These are phyloP conservation scores for Fusarium ramigenum DNA, from an alignment of 2,329 filamentous ascomycete species.

Conservation along the genomic window DNA sequence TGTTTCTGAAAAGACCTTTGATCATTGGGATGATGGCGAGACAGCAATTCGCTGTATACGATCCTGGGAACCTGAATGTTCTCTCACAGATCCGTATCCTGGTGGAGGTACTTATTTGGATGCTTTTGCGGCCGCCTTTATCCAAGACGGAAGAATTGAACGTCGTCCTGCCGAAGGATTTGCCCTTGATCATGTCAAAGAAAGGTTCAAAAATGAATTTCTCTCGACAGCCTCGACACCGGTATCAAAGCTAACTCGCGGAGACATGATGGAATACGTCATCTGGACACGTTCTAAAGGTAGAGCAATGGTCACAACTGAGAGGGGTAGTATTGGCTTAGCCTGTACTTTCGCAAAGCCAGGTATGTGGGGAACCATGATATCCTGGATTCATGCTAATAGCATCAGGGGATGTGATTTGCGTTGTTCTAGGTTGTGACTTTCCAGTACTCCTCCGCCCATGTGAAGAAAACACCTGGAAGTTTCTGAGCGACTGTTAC, in stretches of 20 bases:
- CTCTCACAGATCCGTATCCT: not conserved
- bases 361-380: not conserved
- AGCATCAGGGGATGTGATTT: not conserved
- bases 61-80: not conserved
- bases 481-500: not conserved
- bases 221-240: not conserved
- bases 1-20: not conserved
- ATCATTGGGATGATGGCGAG: not conserved
- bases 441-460: not conserved
- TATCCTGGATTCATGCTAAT: rapidly evolving
- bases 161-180: not conserved
- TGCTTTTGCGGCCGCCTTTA: not conserved
- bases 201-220: not conserved
- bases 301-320: not conserved
- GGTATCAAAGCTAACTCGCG: rapidly evolving
- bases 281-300: not conserved
- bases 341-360: not conserved
- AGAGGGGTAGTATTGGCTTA: not conserved
- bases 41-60: rapidly evolving
- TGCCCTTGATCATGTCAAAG: not conserved
- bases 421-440: not conserved
- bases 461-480: not conserved
- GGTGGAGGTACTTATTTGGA: rapidly evolving
- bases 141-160: not conserved
- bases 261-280: not conserved